Evolutionary conservation across 2,329 filamentous ascomycete species (phyloP).

Genomic region (Zalaria sp.): DNA sequence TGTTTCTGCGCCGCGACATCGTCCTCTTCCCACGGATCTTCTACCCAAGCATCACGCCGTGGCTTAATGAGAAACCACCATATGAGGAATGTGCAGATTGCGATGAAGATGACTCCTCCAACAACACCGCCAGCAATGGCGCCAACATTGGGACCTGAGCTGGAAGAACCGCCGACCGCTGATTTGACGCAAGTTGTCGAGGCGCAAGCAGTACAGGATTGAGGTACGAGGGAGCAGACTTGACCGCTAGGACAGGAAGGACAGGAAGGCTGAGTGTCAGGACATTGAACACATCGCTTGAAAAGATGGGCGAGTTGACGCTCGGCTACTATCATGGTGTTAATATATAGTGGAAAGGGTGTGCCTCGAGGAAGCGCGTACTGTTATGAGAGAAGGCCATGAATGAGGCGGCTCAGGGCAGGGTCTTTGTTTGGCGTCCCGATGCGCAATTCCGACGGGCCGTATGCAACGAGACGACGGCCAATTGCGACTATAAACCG

Average conservation of each 20-base stretch:
- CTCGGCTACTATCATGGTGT: too few species aligned
- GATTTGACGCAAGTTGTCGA: slow-evolving; percentile 39
- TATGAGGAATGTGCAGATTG: slow-evolving; percentile 61
- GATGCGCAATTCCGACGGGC: too few species aligned
- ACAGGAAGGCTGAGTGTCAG: slow-evolving; percentile 38
- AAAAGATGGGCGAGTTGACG: slow-evolving; percentile 23
- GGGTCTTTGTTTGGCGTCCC: too few species aligned
- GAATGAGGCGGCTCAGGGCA: too few species aligned
- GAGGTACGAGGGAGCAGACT: slow-evolving; percentile 45
- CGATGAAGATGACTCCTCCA: slow-evolving; percentile 65
- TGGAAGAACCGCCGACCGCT: slow-evolving; percentile 20
- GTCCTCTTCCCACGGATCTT: slow-evolving; percentile 42
- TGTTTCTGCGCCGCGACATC: slow-evolving; percentile 42
- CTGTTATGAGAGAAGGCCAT: too few species aligned
- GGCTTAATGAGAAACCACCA: slow-evolving; percentile 82
- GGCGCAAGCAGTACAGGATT: slow-evolving; percentile 47
- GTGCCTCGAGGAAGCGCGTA: too few species aligned
- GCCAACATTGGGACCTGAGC: slow-evolving; percentile 51
- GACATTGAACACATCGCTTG: slow-evolving; percentile 47
- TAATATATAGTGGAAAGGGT: too few species aligned
- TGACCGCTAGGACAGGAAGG: slow-evolving; percentile 41
- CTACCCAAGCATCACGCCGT: slow-evolving; percentile 48
- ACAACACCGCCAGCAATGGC: slow-evolving; percentile 87
- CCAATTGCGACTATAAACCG: too few species aligned
- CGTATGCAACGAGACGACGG: too few species aligned